Evolutionary conservation across 2,329 filamentous ascomycete species (phyloP), one percentile per base, ranked within the genome.

Genomic region (Hypoxylon sp.): DNA sequence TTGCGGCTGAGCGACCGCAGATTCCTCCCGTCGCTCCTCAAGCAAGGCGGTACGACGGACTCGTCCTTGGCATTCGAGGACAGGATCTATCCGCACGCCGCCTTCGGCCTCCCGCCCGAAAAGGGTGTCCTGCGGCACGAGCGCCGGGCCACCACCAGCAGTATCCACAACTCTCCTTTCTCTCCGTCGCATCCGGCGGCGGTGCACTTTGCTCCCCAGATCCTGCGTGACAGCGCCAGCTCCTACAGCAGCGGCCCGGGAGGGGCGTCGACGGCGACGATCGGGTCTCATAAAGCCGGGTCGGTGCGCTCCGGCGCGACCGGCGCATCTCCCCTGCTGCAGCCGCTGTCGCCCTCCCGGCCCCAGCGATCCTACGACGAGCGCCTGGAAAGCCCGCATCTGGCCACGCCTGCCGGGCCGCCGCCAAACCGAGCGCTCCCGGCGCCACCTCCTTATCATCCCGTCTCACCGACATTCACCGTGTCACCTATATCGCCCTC

Each of bases 1-100:
- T 79, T 79, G 1, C 79, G 82, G 17, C 78, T 86, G 1, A 77
- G 80, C 53, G 82, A 85, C 52, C 78, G 83, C 5, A 79, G 73
- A 34, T 76, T 81, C 49, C 77, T 85, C 17, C 75, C 80, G 1
- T 74, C 78, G 4, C 70, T 78, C 13, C 70, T 77, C 26, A 72
- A 69, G 7, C 67, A 64, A 34, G 50, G 59, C 32, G 55, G 60
- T 34, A 28, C 59, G 8, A 51, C 67, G 20, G 62, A 56, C 17
- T 68, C 67, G 1, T 69, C 65, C 17, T 52, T 65, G 8, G 53
- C 53, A 4, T 28, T 61, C 1, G 43, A 58, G 5, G 62, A 70
- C 13, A 68, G 22, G 56, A 60, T 28, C 52, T 80, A 80, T 43
- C 78, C 79, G 0, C 64, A 77, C 4, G 79, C 79, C 4, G 78